phyloP scores from a whole-genome alignment of 305 asterid genomes.

The Fraxinus nigra region DNA sequence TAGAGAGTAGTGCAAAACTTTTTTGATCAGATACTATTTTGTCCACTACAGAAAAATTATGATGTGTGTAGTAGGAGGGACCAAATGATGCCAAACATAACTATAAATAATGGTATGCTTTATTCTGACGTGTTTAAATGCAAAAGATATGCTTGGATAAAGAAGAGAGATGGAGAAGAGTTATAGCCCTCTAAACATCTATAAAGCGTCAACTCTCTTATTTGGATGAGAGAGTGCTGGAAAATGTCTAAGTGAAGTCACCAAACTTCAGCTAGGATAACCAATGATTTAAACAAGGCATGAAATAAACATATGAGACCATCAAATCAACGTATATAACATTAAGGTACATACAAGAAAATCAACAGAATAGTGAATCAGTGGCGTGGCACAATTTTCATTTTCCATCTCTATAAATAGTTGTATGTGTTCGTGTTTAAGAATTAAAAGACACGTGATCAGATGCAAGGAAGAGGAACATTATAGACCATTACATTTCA shows the following conservation, averaged over 20 bases:
- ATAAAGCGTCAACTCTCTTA: neutral
- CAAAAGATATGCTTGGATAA: neutral
- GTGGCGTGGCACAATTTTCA: neutral
- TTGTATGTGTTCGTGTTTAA: neutral
- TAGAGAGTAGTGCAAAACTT: neutral
- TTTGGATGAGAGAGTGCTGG: neutral
- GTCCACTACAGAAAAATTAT: neutral
- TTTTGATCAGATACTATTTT: neutral
- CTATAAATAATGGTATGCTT: neutral
- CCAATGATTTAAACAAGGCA: neutral
- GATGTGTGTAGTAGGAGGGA: neutral
- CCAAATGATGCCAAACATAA: neutral
- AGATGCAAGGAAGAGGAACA: neutral
- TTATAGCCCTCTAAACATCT: neutral
- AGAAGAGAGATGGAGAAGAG: neutral
- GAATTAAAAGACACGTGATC: neutral
- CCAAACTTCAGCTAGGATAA: neutral
- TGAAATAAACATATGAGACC: neutral
- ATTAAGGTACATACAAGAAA: neutral
- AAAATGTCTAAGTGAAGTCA: neutral
- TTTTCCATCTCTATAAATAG: neutral
- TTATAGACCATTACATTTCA: neutral
- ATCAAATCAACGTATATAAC: neutral
- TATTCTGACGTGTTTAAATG: neutral
- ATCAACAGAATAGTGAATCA: neutral